Conservation (phyloP, 257 asterid genomes). For the Solanum ossicruentum region DNA sequence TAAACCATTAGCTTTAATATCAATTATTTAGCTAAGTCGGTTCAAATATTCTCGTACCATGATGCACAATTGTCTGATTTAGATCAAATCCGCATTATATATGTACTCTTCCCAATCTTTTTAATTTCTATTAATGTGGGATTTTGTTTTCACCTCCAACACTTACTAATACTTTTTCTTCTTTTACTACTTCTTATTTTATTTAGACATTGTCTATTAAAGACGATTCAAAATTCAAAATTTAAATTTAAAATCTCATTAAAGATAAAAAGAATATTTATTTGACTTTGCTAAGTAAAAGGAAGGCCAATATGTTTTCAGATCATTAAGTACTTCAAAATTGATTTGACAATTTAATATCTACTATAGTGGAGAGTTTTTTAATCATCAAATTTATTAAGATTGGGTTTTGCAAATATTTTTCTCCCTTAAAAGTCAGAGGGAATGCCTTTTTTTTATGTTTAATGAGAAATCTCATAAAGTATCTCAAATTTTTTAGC, state of each 20-base stretch:
- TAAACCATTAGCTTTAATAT: too few relatives aligned
- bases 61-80: too few relatives aligned
- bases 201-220: too few relatives aligned
- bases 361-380: not conserved
- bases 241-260: not conserved
- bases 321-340: not conserved
- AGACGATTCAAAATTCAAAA: not conserved
- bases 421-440: not conserved
- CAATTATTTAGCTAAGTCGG: too few relatives aligned
- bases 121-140: too few relatives aligned
- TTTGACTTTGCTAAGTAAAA: not conserved
- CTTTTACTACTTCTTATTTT: too few relatives aligned
- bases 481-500: not conserved
- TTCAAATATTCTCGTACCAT: too few relatives aligned
- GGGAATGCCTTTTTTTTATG: not conserved
- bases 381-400: not conserved
- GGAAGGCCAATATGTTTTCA: not conserved
- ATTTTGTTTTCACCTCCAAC: too few relatives aligned
- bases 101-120: too few relatives aligned
- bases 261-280: not conserved
- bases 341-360: not conserved
- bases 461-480: not conserved
- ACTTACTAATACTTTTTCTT: too few relatives aligned
- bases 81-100: too few relatives aligned
- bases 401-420: not conserved